Percentiles rank a stretch among this genome's conserved stretches.
Conservation (phyloP, 352 stramenopile species). For the Globisporangium acanthophoron region DNA sequence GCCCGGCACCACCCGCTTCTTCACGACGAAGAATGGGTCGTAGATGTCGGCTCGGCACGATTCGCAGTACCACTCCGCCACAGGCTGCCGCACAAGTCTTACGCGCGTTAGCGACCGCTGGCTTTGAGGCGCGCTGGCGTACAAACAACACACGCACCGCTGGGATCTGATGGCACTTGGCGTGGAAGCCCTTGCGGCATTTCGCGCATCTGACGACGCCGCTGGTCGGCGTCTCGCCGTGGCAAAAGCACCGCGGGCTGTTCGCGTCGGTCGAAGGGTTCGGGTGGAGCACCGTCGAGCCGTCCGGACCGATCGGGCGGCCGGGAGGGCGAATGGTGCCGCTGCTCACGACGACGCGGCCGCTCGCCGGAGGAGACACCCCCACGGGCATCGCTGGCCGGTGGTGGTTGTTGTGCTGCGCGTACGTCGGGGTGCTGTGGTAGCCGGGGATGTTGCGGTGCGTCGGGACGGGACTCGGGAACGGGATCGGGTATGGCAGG, state of each 20-base stretch:
- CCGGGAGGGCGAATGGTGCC: background rate
- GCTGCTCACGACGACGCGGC: background rate
- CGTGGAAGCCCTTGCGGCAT: conserved; percentile 60
- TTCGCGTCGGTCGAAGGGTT: conserved; percentile 25
- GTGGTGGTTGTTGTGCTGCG: conserved; percentile 7
- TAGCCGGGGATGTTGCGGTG: conserved; percentile 12
- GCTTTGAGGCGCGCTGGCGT: background rate
- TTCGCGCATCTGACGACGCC: conserved; percentile 44
- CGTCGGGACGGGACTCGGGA: background rate
- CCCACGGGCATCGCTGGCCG: background rate
- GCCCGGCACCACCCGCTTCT: conserved; percentile 46
- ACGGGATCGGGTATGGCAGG: background rate
- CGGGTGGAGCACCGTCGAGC: conserved; percentile 15
- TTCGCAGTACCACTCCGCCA: conserved; percentile 71
- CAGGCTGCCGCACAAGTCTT: conserved; percentile 13
- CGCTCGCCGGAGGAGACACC: conserved; percentile 1
- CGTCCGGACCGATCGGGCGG: conserved; percentile 1
- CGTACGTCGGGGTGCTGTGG: conserved; percentile 3
- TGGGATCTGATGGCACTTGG: conserved; percentile 72
- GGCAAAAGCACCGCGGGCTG: conserved; percentile 63
- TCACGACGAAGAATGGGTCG: conserved; percentile 65
- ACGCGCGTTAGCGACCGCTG: background rate
- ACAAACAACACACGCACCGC: conserved; percentile 21
- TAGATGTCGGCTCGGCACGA: conserved; percentile 56
- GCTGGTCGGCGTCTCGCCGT: conserved; percentile 12